These are phyloP conservation scores for Caulochytrium protostelioides DNA, from an alignment of 371 early-diverging fungal species.

Conservation along the genomic window DNA sequence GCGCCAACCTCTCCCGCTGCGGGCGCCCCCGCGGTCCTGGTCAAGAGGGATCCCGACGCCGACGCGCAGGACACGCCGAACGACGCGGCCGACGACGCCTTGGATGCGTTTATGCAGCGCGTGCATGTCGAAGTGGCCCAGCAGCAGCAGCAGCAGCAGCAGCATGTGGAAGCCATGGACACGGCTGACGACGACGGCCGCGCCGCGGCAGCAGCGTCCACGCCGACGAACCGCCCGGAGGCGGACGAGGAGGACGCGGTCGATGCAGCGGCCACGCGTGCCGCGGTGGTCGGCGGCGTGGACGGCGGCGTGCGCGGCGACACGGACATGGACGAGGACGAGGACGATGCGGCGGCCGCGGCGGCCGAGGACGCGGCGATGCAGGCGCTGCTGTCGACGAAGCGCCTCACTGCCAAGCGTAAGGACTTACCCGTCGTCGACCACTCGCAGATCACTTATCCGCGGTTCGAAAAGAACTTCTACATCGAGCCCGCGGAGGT, in stretches of 20 bases:
- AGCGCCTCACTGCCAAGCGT: conserved; percentile 58
- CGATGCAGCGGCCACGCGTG: neutral
- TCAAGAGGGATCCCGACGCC: too few species aligned
- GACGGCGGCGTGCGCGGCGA: conserved; percentile 16
- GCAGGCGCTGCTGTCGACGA: too few species aligned
- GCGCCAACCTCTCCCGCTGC: neutral
- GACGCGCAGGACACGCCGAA: too few species aligned
- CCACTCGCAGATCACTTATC: conserved; percentile 64
- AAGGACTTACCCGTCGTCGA: conserved; percentile 82
- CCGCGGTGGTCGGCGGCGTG: conserved; percentile 22
- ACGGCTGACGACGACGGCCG: conserved; percentile 23
- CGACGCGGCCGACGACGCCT: conserved; percentile 33
- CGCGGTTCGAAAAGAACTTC: conserved; percentile 80
- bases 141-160: neutral
- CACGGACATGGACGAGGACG: conserved; percentile 12
- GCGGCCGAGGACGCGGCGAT: too few species aligned
- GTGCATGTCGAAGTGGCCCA: conserved; percentile 42
- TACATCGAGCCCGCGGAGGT: conserved; percentile 88
- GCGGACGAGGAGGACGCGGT: neutral
- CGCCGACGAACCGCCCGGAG: conserved; percentile 12
- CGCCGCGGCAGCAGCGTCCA: conserved; percentile 26
- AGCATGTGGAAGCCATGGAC: neutral
- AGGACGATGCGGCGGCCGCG: conserved; percentile 55
- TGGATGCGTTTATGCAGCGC: conserved; percentile 70
- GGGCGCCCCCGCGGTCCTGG: neutral